Evolutionary conservation across 2,329 filamentous ascomycete species (phyloP), one percentile per base, ranked within the genome.

Genomic region (Teratosphaeria destructans): DNA sequence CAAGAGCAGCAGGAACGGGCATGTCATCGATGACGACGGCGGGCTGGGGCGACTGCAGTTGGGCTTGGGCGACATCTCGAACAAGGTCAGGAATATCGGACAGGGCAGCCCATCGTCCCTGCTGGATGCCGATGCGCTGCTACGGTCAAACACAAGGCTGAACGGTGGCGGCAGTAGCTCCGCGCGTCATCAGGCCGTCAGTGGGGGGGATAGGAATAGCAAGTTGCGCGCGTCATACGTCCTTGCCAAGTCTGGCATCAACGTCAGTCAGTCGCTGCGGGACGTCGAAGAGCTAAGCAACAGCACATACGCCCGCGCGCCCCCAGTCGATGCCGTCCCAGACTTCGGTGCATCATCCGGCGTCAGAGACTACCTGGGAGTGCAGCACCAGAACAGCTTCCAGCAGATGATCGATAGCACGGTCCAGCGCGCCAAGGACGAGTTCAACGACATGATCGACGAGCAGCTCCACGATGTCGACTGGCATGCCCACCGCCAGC

Each of bases 381-480:
- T 65, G 47, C 62, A 65, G 53, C 65, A 72, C 52, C 66, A 68
- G 57, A 89, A 90, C 68, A 83, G 86, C 60, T 85, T 97, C 74
- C 88, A 84, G 70, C 64, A 70, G 57, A 67, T 71, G 67, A 68
- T 71, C 29, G 66, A 70, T 49, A 62, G 62, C 49, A 66, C 67
- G 26, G 61, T 97, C 62, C 87, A 93, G 69, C 85, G 92, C 69
- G 94, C 92, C 3, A 87, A 93, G 61, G 85, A 86, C 59, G 94
- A 97, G 70, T 97, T 99, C 72, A 92, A 99, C 72, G 83, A 84
- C 62, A 97, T 96, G 72, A 80, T 99, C 59, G 92, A 97, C 72
- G 92, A 96, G 68, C 95, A 95, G 70, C 86, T 97, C 56, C 90
- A 91, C 34, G 70, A 66, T 26, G 87, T 95, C 78, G 91, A 97